Evolutionary conservation across 148 eudicot genomes (phyloP), one percentile per base, ranked within the genome.

Genomic region (Chenopodium quinoa): DNA sequence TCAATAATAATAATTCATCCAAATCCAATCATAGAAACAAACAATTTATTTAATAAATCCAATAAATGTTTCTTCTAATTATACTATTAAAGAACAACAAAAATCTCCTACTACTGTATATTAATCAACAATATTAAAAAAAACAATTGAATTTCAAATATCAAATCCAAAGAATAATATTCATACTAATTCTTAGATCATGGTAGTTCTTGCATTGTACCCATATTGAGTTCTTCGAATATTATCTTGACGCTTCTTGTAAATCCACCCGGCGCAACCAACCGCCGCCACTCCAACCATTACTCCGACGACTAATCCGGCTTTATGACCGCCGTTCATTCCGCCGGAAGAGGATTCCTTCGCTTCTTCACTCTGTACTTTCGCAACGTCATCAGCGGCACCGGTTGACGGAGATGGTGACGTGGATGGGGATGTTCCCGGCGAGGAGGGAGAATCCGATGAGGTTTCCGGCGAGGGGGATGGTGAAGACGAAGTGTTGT

Each of bases 231-330:
- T 60, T 25, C 94, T 84, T 19, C 78, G 89, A 22, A 92, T 84
- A 60, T 90, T 92, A 69, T 89, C 88, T 79, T 84, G 88, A 66
- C 95, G 84, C 70, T 89, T 92, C 91, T 80, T 90, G 72, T 92
- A 90, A 25, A 92, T 75, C 20, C 86, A 31, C 14, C 87, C 93
- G 8, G 86, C 93, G 6, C 83, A 23, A 20, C 80, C 91, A 0
- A 88, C 89, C 1, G 88, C 70, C 60, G 78, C 76, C 3, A 84
- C 69, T 6, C 20, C 13, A 4, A 66, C 76, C 27, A 66, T 77
- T 0, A 90, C 90, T 81, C 84, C 90, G 27, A 89, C 0, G n/a
- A 76, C 89, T 3, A 89, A 66, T 29, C 92, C 94, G 1, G 89
- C 92, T 50, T 91, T 91, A 80, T 84, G 40, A 13, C 92, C 89